phyloP scores from a whole-genome alignment of 306 rosid genomes.

The Dalbergia oliveri region DNA sequence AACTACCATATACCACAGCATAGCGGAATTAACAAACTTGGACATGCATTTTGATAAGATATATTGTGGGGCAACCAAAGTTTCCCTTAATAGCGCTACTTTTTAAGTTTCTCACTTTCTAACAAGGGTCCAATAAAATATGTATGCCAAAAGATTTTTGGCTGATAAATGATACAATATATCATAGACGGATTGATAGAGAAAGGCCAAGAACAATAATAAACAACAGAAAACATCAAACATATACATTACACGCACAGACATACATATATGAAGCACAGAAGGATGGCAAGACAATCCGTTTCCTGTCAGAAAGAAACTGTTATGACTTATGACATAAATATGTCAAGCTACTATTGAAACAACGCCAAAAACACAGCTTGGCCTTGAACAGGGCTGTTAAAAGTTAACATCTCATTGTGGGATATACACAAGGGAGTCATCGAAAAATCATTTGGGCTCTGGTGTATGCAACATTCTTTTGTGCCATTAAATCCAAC shows the following conservation, averaged over 20 bases:
- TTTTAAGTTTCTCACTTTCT: constrained; percentile 29
- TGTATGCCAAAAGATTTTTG: background rate
- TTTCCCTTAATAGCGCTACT: constrained; percentile 25
- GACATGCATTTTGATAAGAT: constrained; percentile 1
- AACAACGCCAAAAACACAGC: background rate
- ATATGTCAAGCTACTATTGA: background rate
- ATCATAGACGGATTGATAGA: background rate
- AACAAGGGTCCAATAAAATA: background rate
- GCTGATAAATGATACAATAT: background rate
- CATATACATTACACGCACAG: no score
- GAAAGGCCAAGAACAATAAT: constrained; percentile 1
- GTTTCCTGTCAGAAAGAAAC: background rate
- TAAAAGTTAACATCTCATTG: constrained; percentile 7
- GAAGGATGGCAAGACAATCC: no score
- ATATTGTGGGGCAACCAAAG: background rate
- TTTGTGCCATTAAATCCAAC: constrained; percentile 16
- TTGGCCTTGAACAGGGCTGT: background rate
- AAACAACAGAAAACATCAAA: background rate
- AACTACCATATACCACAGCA: constrained; percentile 19
- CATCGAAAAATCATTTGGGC: background rate
- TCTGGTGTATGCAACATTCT: background rate
- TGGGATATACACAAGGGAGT: constrained; percentile 1
- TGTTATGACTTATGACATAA: constrained; percentile 4
- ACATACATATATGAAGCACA: background rate
- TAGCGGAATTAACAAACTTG: constrained; percentile 6